Evolutionary conservation across 163 green algal genomes (phyloP).

Genomic region (Chloromonas sp.): DNA sequence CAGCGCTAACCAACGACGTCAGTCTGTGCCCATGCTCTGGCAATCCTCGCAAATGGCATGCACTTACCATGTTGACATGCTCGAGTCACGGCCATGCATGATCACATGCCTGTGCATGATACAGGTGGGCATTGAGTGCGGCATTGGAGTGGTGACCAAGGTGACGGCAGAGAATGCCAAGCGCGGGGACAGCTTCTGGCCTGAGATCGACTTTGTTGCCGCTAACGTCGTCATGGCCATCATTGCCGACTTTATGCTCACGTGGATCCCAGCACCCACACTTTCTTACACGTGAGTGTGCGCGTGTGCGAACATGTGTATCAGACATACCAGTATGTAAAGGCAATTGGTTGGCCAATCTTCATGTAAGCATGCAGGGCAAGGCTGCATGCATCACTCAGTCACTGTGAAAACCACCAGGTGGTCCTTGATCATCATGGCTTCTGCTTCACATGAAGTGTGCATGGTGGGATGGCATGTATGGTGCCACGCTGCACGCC

Average conservation of each 20-base stretch:
- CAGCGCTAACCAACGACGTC: no score
- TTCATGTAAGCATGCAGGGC: neutral
- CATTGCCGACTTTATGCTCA: slow-evolving; percentile 97
- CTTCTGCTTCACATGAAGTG: neutral
- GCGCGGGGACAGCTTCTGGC: slow-evolving; percentile 49
- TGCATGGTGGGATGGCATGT: neutral
- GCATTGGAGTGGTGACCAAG: slow-evolving; percentile 95
- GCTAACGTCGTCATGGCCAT: slow-evolving; percentile 95
- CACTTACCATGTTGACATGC: no score
- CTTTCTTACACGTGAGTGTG: slow-evolving; percentile 44
- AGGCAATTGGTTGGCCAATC: neutral
- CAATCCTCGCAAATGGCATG: no score
- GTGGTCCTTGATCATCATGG: neutral
- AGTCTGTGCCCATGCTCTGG: no score
- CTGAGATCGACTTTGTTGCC: slow-evolving; percentile 91
- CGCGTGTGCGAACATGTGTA: neutral
- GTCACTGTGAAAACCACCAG: neutral
- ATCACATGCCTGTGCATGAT: no score
- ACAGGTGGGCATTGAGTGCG: slow-evolving; percentile 82
- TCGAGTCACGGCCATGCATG: no score
- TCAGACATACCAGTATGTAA: neutral
- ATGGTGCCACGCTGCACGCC: neutral
- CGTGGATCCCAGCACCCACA: slow-evolving; percentile 94
- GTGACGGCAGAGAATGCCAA: slow-evolving; percentile 85
- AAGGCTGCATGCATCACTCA: neutral